Base-by-base conservation (phyloP, 208 protist genomes). In the Trypanosoma congolense region DNA sequence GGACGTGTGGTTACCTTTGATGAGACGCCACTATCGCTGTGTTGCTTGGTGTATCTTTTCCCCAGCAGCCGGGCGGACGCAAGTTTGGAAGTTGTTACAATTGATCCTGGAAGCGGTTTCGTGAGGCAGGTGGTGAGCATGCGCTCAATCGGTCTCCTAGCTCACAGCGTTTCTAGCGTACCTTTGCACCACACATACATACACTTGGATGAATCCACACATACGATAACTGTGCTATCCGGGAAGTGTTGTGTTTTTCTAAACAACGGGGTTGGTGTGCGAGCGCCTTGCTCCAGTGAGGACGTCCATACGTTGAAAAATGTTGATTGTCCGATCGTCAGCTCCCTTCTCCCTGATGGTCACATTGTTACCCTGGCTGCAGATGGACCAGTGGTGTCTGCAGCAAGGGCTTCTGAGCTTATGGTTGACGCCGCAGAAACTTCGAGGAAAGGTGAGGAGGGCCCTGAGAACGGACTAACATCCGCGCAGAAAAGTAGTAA, bases 191-290 rank as follows among this genome's bases (percentile, higher is more conserved):
- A 87, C 59, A 79, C 83, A 19, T 72, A 70, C 26, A 36, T 92
- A 12, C 83, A 76, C 46, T 25, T 70, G 36, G 69, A 82, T 30
- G 79, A 82, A 45, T 50, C 19, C 6, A 56, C 61, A 44, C 33
- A 71, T 12, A 57, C 77, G 28, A 77, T 83, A 9, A 45, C 80
- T 30, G 49, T 92, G 22, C 72, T 72, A 45, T 47, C 87, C 25
- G 65, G 75, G 10, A 46, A 73, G n/a, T 90, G 75, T 35, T 61
- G 73, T 30, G 55, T 93, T n/a, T 79, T 76, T 16, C 63, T 93
- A 33, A 93, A 90, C 68, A 87, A 75, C 48, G 66, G 77, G 29
- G 77, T 88, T 9, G 77, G 80, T 33, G 77, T 84, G 12, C 81
- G 75, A 26, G 76, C 65, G 46, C 82, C 86, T 1, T 90, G 80